These are phyloP conservation scores for Dactylellina leptospora DNA, from an alignment of 2,329 filamentous ascomycete genomes.

Conservation along the genomic window DNA sequence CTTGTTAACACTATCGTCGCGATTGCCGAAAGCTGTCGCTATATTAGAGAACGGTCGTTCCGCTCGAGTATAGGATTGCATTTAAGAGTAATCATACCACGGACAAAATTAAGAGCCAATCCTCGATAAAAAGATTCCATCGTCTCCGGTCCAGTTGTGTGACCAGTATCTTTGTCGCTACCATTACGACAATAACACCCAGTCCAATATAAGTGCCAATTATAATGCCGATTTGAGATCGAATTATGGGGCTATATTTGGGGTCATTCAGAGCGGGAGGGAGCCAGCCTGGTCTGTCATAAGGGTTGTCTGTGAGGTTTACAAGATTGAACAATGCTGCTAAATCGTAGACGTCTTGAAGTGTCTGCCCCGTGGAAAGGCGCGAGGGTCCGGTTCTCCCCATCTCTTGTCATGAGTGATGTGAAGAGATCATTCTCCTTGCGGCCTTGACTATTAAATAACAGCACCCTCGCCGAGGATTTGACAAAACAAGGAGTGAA, in stretches of 20 bases:
- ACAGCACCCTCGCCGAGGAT: too few species aligned
- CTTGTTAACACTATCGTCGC: neutral
- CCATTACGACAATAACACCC: neutral
- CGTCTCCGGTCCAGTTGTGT: neutral
- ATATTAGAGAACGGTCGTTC: neutral
- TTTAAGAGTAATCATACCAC: neutral
- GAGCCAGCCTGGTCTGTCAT: neutral
- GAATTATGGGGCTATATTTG: neutral
- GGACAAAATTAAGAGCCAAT: slow-evolving; percentile 10
- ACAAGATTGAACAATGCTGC: neutral
- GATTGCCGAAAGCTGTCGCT: neutral
- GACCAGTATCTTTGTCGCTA: neutral
- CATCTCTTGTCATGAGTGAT: too few species aligned
- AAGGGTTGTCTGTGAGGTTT: slow-evolving; percentile 10
- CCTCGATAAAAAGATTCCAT: slow-evolving; percentile 7
- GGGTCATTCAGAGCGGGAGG: neutral
- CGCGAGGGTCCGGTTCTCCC: neutral
- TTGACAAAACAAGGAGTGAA: too few species aligned
- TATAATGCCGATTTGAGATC: neutral
- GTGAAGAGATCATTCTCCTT: too few species aligned
- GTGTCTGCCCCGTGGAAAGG: slow-evolving; percentile 5
- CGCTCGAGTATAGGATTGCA: neutral
- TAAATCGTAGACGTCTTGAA: slow-evolving; percentile 5
- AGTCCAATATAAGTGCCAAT: neutral
- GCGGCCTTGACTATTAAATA: too few species aligned